Evolutionary conservation across 148 eudicot species (phyloP), one percentile per base, ranked within the genome.

Genomic region (Pharnaceum exiguum): DNA sequence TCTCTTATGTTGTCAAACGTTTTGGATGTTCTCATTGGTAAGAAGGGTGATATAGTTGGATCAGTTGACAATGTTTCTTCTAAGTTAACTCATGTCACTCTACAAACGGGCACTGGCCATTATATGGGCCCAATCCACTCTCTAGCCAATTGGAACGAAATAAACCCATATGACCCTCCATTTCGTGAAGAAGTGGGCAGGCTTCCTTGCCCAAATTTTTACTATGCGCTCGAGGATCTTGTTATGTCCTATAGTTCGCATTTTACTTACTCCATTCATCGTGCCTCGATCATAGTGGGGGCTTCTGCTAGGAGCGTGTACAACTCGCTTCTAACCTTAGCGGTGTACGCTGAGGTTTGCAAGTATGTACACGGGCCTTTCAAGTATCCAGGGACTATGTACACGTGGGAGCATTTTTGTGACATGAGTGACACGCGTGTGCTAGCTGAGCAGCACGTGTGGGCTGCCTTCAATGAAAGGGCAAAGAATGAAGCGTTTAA

Each of bases 401-500:
- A 49, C 42, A 67, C 82, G 28, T 80, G 77, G 79, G 73, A 71
- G 21, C 71, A 76, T 17, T 71, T 68, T 16, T 68, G 66, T 15
- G 82, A 71, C 37, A 43, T 71, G 51, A 55, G 69, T 0, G 86
- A 81, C 47, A 46, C 75, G 3, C 70, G 78, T 24, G 51, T 81
- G 24, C n/a, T 77, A 2, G 86, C 82, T 0, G 82, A 77, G 33
- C 86, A 81, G 26, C 79, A 74, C 3, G 59, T 77, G 8, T 81
- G 86, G 86, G 75, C 77, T 0, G 79, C 86, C 0, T 50, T 59
- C 0, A 62, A 51, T 0, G 55, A 63, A 0, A 7, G 24, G 9
- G 79, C 77, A 0, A 66, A 69, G 25, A 77, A 77, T 17, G 63
- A 81, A 38, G 79, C 79, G 28, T 81, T 77, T 54, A 81, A 81